Conservation (phyloP, 176 grass and related monocot species). For the Phyllostachys edulis region DNA sequence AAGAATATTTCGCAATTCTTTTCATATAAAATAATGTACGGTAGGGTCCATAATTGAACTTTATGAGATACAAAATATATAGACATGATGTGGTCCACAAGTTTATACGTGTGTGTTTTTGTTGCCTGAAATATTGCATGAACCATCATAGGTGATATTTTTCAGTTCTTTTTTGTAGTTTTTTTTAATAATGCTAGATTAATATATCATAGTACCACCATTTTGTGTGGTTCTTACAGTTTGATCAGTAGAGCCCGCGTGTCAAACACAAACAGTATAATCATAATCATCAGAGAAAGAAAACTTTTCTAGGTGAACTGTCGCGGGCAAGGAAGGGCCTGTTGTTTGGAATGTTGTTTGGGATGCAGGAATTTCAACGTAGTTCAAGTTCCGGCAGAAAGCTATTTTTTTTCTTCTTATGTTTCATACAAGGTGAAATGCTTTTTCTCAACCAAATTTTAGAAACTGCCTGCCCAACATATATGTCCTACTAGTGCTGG, state of each 20-base stretch:
- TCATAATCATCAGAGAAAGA: neutral
- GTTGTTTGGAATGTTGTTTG: too few species aligned
- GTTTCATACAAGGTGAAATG: too few species aligned
- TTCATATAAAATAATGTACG: constrained; percentile 14
- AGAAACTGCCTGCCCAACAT: neutral
- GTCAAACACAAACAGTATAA: neutral
- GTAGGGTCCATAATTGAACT: constrained; percentile 3
- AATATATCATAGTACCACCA: neutral
- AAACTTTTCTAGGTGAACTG: too few species aligned
- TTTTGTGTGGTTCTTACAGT: neutral
- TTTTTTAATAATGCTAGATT: neutral
- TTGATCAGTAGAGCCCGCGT: neutral
- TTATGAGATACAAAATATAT: neutral
- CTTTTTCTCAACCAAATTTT: neutral
- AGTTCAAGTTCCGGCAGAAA: too few species aligned
- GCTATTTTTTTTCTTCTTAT: too few species aligned
- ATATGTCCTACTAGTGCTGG: too few species aligned
- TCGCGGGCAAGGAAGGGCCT: too few species aligned
- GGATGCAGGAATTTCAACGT: too few species aligned
- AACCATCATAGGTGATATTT: neutral
- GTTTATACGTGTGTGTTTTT: constrained; percentile 12
- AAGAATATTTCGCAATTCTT: neutral
- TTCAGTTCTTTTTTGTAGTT: neutral
- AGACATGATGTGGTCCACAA: constrained; percentile 17
- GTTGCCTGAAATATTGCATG: constrained; percentile 21